phyloP scores from a whole-genome alignment of 495 filamentous ascomycete species.

The Tuber microsphaerosporum region DNA sequence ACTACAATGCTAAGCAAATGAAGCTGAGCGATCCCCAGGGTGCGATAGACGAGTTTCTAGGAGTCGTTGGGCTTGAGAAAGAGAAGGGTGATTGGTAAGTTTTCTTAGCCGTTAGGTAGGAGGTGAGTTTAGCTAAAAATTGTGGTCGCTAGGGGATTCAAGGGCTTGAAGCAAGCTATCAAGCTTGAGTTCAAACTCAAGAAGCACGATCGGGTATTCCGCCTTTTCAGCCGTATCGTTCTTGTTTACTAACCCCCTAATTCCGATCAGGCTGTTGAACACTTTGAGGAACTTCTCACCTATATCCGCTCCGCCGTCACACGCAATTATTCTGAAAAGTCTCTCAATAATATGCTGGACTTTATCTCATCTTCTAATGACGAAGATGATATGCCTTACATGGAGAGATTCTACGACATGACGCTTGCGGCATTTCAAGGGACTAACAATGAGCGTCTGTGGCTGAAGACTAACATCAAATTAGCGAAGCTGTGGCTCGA shows the following conservation, averaged over 20 bases:
- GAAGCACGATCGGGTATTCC: constrained; percentile 69
- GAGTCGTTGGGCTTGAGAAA: constrained; percentile 70
- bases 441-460: constrained; percentile 94
- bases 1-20: constrained; percentile 98
- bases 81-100: constrained; percentile 87
- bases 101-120: background rate
- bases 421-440: constrained; percentile 91
- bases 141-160: constrained; percentile 67
- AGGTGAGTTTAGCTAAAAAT: constrained; percentile 28
- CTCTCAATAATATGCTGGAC: constrained; percentile 98
- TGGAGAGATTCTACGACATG: constrained; percentile 92
- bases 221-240: background rate
- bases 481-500: constrained; percentile 84
- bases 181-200: constrained; percentile 89
- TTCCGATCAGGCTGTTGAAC: constrained; percentile 70
- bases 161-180: constrained; percentile 93
- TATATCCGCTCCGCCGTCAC: constrained; percentile 97
- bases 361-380: constrained; percentile 72
- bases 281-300: constrained; percentile 89
- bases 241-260: constrained; percentile 7
- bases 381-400: constrained; percentile 68
- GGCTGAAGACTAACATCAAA: constrained; percentile 98
- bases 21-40: constrained; percentile 80
- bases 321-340: constrained; percentile 97
- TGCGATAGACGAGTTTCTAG: constrained; percentile 85